Base-by-base conservation (phyloP, 2,329 filamentous ascomycete species). In the Saccharata proteae region DNA sequence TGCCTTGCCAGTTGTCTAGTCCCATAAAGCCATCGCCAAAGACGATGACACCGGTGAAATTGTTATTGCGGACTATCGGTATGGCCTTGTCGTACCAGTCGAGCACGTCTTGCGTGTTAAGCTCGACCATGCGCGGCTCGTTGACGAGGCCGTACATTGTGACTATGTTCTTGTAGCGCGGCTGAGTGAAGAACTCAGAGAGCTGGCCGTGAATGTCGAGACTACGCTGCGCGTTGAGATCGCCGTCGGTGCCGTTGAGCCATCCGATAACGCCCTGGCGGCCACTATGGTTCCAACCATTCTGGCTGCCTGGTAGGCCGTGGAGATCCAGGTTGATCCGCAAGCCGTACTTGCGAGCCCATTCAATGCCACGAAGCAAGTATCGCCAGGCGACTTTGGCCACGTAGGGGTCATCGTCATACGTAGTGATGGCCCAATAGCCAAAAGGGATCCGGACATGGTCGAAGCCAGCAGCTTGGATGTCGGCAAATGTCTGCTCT, bases 221-320 rank as follows among this genome's bases (percentile, higher is more conserved):
- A 2, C 83, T 82, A 20, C 88, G 74, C 45, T 93, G 70, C 0
- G 69, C 78, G 52, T 94, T 93, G 10, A 75, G 54, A 1, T 69
- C 64, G 8, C 90, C 88, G 47, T 93, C 67, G 0, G 82, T 79
- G n/a, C 90, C 90, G 45, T 90, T 90, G 22, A 96, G 61, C 90
- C 90, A 98, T 16, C 74, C 69, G 40, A 96, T 88, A 1, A 58
- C 38, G 1, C 90, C 88, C 51, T 80, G 77, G 7, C 76, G 74
- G 0, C 90, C 90, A 43, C 82, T 92, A 55, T 98, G 90, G 46
- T 94, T 94, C 88, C 88, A 96, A 2, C 90, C 90, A 47, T 98
- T 98, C 50, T 96, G 90, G 38, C 80, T 88, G 0, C 90, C 90
- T 0, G 88, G 88, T 0, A 90, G 65, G n/a, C 71, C 85, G 58